Conservation (phyloP, 2,329 filamentous ascomycete genomes). For the Stemphylium beticola region DNA sequence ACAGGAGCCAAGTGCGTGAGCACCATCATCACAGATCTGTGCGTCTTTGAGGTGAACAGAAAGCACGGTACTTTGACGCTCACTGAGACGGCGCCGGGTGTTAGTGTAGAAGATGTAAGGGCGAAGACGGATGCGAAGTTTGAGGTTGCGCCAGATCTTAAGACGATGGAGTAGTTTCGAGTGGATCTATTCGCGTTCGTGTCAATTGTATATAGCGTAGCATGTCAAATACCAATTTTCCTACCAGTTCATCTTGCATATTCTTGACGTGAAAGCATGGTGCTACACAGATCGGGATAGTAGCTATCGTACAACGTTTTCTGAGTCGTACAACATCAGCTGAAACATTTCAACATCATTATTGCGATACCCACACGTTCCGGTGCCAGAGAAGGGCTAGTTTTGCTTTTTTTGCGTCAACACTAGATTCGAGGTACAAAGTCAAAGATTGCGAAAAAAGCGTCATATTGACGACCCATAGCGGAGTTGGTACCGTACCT, state of each 20-base stretch:
- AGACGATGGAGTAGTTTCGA: slow-evolving; percentile 71
- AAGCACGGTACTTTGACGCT: slow-evolving; percentile 72
- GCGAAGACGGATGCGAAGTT: slow-evolving; percentile 87
- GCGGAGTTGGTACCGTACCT: too few species aligned
- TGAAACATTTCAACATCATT: too few species aligned
- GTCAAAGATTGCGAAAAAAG: too few species aligned
- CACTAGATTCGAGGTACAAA: too few species aligned
- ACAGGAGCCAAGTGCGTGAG: slow-evolving; percentile 47
- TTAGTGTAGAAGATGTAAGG: slow-evolving; percentile 85
- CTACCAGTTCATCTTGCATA: background rate
- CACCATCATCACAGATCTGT: slow-evolving; percentile 50
- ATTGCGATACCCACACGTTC: too few species aligned
- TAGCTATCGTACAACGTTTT: too few species aligned
- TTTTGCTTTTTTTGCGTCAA: too few species aligned
- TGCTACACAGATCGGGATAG: too few species aligned
- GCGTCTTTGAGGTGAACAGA: slow-evolving; percentile 68
- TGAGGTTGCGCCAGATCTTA: slow-evolving; percentile 75
- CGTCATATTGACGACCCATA: too few species aligned
- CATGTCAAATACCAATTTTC: background rate
- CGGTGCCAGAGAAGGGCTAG: too few species aligned
- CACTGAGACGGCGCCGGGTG: slow-evolving; percentile 82
- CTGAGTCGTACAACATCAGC: too few species aligned
- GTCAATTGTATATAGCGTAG: background rate
- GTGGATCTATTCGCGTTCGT: too few species aligned
- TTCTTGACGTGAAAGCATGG: background rate